Conservation (phyloP, 2,329 filamentous ascomycete species). For the Hypoxylon sp. region DNA sequence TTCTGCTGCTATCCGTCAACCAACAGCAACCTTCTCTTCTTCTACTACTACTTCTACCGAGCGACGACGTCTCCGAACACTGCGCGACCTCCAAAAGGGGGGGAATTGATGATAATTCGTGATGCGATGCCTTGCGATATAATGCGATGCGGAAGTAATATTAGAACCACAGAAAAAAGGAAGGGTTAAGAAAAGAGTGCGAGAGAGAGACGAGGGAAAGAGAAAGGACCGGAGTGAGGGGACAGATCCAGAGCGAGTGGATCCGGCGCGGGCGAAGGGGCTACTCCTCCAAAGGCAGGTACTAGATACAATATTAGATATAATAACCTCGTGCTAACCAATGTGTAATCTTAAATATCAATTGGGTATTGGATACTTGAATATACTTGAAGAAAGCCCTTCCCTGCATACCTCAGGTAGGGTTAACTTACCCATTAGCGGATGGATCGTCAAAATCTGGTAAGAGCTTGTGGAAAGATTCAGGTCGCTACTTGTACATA, state of each 20-base stretch:
- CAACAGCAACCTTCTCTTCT: constrained; percentile 42
- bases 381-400: constrained; percentile 11
- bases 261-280: constrained; percentile 43
- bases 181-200: constrained; percentile 41
- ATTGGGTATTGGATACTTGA: constrained; percentile 27
- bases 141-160: constrained; percentile 28
- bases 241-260: constrained; percentile 39
- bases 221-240: constrained; percentile 34
- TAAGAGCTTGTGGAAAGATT: constrained; percentile 15
- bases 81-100: constrained; percentile 50
- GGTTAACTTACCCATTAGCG: constrained; percentile 43
- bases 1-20: constrained; percentile 41
- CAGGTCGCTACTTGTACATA: constrained; percentile 23
- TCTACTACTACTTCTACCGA: constrained; percentile 34
- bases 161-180: constrained; percentile 37
- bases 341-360: neutral
- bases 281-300: constrained; percentile 32
- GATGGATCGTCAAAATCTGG: constrained; percentile 43
- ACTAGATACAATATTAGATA: constrained; percentile 5
- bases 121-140: constrained; percentile 35
- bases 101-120: constrained; percentile 23
- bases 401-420: constrained; percentile 41
- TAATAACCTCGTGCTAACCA: constrained; percentile 1
- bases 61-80: constrained; percentile 50
- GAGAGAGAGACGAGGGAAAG: constrained; percentile 43